These are phyloP conservation scores for Sordaria brevicollis DNA, from an alignment of 495 filamentous ascomycete species.

Conservation along the genomic window DNA sequence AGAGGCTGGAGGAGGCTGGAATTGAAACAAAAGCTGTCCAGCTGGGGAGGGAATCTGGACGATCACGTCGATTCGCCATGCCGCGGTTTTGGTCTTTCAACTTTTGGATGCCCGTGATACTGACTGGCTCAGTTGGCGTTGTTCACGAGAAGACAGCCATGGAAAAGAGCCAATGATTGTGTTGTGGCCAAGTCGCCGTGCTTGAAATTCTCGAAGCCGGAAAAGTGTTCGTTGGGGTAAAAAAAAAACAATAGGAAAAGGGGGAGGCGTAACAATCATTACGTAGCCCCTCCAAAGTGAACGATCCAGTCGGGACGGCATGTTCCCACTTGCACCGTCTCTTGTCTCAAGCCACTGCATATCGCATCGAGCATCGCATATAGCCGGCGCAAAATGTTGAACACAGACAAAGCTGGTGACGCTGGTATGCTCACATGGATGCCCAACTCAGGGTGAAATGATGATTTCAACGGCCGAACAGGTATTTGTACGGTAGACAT, in stretches of 20 bases:
- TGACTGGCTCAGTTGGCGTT: background rate
- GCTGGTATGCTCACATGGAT: background rate
- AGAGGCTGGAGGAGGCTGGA: background rate
- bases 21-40: background rate
- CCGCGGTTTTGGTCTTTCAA: background rate
- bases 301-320: background rate
- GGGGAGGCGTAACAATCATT: background rate
- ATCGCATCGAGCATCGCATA: background rate
- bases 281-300: background rate
- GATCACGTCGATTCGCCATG: background rate
- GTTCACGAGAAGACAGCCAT: background rate
- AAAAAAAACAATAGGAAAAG: background rate
- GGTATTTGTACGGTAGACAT: background rate
- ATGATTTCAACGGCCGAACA: background rate
- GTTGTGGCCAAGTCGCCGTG: background rate
- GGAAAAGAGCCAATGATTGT: background rate
- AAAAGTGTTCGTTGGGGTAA: background rate
- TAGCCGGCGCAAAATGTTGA: background rate
- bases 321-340: background rate
- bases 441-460: background rate
- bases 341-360: background rate
- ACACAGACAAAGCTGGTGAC: background rate
- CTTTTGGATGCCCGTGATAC: background rate
- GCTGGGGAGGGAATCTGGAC: background rate
- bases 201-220: background rate